These are phyloP conservation scores for Kodamaea ohmeri DNA, from an alignment of 1,139 yeast genomes.

Conservation along the genomic window DNA sequence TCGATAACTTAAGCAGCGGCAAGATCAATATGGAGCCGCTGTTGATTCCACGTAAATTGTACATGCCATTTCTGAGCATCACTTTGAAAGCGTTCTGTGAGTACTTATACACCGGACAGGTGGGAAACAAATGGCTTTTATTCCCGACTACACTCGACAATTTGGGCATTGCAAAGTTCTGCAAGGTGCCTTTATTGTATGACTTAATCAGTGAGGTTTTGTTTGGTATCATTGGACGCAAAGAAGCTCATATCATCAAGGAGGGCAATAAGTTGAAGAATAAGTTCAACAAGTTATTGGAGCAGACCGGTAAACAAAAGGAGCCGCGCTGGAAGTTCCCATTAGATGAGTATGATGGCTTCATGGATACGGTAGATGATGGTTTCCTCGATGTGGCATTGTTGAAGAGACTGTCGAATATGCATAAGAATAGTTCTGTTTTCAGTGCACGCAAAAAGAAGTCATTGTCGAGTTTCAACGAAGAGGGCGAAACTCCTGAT, in stretches of 20 bases:
- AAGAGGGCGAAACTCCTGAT: conserved; percentile 3
- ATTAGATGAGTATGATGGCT: conserved; percentile 46
- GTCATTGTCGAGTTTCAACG: conserved; percentile 10
- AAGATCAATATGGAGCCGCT: conserved; percentile 52
- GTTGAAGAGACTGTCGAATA: conserved; percentile 41
- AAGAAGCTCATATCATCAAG: conserved; percentile 52
- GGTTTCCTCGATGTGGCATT: conserved; percentile 59
- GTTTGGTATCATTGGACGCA: conserved; percentile 65
- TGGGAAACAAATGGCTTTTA: conserved; percentile 68
- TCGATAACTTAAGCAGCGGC: conserved; percentile 35
- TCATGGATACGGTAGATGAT: conserved; percentile 54
- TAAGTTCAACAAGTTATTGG: conserved; percentile 26
- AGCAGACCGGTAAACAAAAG: conserved; percentile 23
- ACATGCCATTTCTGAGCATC: conserved; percentile 61
- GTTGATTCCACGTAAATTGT: conserved; percentile 62
- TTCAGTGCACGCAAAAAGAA: conserved; percentile 19
- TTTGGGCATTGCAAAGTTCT: conserved; percentile 58
- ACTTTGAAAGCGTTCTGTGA: conserved; percentile 68
- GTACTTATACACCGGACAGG: conserved; percentile 73
- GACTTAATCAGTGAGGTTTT: conserved; percentile 67
- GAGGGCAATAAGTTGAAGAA: conserved; percentile 37
- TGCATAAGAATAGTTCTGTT: conserved; percentile 22
- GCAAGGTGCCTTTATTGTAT: conserved; percentile 64
- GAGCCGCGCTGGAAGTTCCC: conserved; percentile 32
- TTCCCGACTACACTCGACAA: conserved; percentile 67